These are phyloP conservation scores for Solanum neorickii DNA, from an alignment of 257 asterid genomes.

Conservation along the genomic window DNA sequence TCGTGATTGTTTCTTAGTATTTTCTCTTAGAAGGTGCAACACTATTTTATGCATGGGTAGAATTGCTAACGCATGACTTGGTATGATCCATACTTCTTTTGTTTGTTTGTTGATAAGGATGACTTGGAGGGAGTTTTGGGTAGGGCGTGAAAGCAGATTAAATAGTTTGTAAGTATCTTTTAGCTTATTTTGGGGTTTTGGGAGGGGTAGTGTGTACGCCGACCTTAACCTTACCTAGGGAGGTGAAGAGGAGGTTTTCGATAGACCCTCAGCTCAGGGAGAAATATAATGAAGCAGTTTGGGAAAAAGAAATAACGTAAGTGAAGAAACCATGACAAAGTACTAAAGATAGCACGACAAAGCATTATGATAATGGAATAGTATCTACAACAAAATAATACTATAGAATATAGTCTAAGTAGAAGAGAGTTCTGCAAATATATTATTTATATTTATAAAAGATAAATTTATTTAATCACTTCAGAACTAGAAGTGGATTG, in stretches of 20 bases:
- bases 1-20: background rate
- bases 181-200: background rate
- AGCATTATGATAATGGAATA: background rate
- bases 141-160: background rate
- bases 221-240: background rate
- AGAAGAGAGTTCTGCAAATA: background rate
- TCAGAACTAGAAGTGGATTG: background rate
- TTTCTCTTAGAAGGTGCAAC: background rate
- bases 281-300: background rate
- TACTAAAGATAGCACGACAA: background rate
- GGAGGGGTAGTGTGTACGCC: background rate
- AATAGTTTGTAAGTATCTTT: background rate
- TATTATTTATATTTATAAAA: background rate
- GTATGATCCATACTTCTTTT: background rate
- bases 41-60: background rate
- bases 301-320: background rate
- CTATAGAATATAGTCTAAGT: background rate
- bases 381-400: background rate
- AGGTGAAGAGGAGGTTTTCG: background rate
- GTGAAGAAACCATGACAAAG: background rate
- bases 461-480: background rate
- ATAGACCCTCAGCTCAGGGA: background rate
- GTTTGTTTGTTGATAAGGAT: background rate
- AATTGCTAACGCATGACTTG: background rate
- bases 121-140: background rate